Evolutionary conservation across 805 yeast genomes (phyloP), one percentile per base, ranked within the genome.

Genomic region (Yamadazyma phyllophila): DNA sequence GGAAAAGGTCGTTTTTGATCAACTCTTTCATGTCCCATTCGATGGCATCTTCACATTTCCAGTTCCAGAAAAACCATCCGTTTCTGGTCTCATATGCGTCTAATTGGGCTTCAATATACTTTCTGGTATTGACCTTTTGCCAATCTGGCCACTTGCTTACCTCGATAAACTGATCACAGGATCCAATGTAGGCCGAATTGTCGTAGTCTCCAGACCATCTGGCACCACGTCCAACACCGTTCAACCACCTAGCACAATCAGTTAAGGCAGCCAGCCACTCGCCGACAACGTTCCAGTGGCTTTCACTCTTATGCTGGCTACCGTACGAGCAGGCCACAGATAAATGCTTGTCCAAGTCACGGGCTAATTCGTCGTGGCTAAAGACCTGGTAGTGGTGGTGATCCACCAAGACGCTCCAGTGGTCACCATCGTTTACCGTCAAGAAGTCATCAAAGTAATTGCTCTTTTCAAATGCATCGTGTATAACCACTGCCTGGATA

Each of bases 41-140:
- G 44, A 84, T 62, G 15, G 88, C 73, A 54, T 66, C 67, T 67
- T 91, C 97, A 24, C 96, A 86, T 74, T 90, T 91, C 85, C 88
- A 90, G 63, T 85, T 80, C 97, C 97, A 91, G 73, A 87, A 85
- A 47, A 88, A 78, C 97, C 97, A 91, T 27, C 98, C 98, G 30
- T 74, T 77, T 47, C 81, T 76, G 56, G 76, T 77, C 57, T 83
- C 88, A 45, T 65, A 69, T 1, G 96, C 88, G 61, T 91, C 96
- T 59, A 91, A 70, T 74, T 91, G 97, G 40, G 96, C 96, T 70
- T 91, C 97, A 41, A 90, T 73, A 61, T 74, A 89, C 56, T 70
- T 75, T 64, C 96, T 82, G 39, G 83, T 78, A 52, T 80, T 72
- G 17, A 56, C 58, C 61, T 76, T 80, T 58, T 78, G 76, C 33